Base-by-base conservation (phyloP, 2,329 filamentous ascomycete species). In the Fonsecaea nubica region DNA sequence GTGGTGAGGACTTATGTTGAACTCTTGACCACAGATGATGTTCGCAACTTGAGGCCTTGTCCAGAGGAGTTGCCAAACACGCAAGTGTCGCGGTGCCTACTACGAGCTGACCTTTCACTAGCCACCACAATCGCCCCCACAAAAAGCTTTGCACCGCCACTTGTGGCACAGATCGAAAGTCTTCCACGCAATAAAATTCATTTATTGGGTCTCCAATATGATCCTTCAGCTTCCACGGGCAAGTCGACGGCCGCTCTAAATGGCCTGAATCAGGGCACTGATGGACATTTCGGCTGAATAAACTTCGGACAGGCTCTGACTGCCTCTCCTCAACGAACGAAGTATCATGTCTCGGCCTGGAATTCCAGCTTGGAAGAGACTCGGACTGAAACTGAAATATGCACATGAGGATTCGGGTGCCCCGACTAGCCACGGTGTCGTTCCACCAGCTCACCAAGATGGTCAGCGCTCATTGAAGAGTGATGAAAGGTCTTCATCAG, bases 311-410 rank as follows among this genome's bases (percentile, higher is more conserved):
- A 59, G 57, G 25, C 33, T 61, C 36, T 53, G 3, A 21, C 45
- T 25, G 3, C 33, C 5, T 30, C 30, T 36, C 40, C 8, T 13
- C 13, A 33, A 53, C 21, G 40, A 33, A 53, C 21, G 40, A 18
- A 45, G 18, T 36, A 59, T 40, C 38, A 71, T 71, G 64, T 58
- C 50, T 56, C 62, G 62, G 63, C 45, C 54, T 21, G 40, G 50
- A 40, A 76, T 84, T 56, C 86, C 87, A 36, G 85, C 86, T 67
- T 89, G 85, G 85, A 87, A 87, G 75, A 80, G 84, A 74, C 77
- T 88, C 63, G 86, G 86, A 40, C 78, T 88, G 67, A 87, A 87
- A 78, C 78, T 87, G 72, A 89, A 87, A 75, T 82, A 82, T 74
- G 80, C 82, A 54, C 80, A 82, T 74, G 71, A 73, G 25, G 67